phyloP scores from a whole-genome alignment of 2,329 filamentous ascomycete species.

The Geoglossum cookeanum region DNA sequence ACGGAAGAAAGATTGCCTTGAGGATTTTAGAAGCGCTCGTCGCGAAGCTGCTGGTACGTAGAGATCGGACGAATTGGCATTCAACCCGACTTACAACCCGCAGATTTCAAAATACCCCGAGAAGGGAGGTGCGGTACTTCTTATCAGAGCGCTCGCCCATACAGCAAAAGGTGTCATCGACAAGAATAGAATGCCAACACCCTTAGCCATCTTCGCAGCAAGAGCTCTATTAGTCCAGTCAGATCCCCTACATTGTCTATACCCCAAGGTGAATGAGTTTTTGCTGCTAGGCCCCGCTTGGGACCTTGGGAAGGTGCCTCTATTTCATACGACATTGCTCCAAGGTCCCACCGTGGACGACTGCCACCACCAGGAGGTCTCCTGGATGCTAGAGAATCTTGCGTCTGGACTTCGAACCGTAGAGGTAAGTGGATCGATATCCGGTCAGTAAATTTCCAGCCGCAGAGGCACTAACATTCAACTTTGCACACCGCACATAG shows the following conservation, averaged over 20 bases:
- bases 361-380: slow-evolving; percentile 49
- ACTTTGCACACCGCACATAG: slow-evolving; percentile 9
- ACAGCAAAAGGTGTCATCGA: slow-evolving; percentile 41
- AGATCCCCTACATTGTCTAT: slow-evolving; percentile 64
- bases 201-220: slow-evolving; percentile 57
- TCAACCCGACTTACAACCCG: slow-evolving; percentile 6
- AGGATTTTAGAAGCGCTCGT: background rate
- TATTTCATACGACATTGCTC: slow-evolving; percentile 53
- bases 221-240: slow-evolving; percentile 50
- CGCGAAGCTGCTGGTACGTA: background rate
- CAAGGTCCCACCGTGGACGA: slow-evolving; percentile 55
- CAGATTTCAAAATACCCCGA: slow-evolving; percentile 55
- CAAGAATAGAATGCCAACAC: slow-evolving; percentile 44
- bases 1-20: background rate
- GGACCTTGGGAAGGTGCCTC: slow-evolving; percentile 38
- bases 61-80: background rate
- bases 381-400: slow-evolving; percentile 56
- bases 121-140: slow-evolving; percentile 57
- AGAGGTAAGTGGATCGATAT: slow-evolving; percentile 23
- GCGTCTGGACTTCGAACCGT: slow-evolving; percentile 41
- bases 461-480: too few species aligned
- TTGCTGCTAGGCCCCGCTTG: slow-evolving; percentile 61
- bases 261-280: slow-evolving; percentile 71
- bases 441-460: background rate
- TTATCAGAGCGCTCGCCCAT: slow-evolving; percentile 64